Base-by-base conservation (phyloP, 139 green algal genomes). In the Spirogloea muscicola region DNA sequence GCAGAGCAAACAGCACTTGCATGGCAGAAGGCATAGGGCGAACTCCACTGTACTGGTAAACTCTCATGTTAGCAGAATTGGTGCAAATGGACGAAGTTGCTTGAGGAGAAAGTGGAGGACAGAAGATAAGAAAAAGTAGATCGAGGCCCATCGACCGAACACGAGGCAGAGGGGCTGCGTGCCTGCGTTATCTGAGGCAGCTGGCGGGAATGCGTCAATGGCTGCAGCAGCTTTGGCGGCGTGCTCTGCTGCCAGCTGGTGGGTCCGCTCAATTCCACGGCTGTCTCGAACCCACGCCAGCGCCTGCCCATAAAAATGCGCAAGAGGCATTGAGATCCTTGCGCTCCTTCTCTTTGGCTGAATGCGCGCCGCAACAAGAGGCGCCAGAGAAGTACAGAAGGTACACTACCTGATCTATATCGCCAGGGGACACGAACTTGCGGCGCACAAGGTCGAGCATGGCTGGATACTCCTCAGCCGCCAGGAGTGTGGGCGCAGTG, bases 401-500 rank as follows among this genome's bases (percentile, higher is more conserved):
- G n/a, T n/a, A n/a, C 27, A 27, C 42, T 33, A 80, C 72, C 72
- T 74, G 72, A n/a, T 88, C 71, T 13, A 96, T 86, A 67, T 97
- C 92, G 0, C 89, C 84, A 7, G 84, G 72, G 2, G 80, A 27
- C 62, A 87, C 91, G 76, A 98, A 98, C 36, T 90, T 89, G 7
- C 94, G 82, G 61, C 85, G 61, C 25, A 96, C 94, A n/a, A 98
- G 55, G 0, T 85, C 70, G 18, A 65, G 34, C 38, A 97, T 84
- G 66, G 87, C 73, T 1, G 81, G 80, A 37, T 72, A 46, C 58
- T 87, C 59, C 74, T 85, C 71, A 18, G 72, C 67, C 7, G 84
- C 84, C 51, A 80, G 83, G 1, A 88, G 43, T 51, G 95, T 91
- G 9, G 94, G 94, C 5, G 91, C 95, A 2, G 94, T 99, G 34